Base-by-base conservation (phyloP, 208 protist species). In the Naegleria lovaniensis region DNA sequence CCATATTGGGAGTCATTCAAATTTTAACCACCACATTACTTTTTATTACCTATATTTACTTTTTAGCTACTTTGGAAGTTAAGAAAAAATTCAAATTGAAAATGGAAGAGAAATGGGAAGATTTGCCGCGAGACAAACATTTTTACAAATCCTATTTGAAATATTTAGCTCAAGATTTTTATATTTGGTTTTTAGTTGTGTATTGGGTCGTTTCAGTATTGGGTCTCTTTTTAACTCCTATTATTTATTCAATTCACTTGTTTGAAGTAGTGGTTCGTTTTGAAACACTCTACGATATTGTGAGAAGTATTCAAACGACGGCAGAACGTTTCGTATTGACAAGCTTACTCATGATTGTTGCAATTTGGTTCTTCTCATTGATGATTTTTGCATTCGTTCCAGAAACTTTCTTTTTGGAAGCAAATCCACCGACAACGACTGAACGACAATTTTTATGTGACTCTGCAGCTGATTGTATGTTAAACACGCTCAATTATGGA, bases 261-360 rank as follows among this genome's bases (percentile, higher is more conserved):
- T 79, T 79, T 79, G 67, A 79, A 79, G 29, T 79, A 36, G 67
- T 79, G 9, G 67, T 79, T 29, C 67, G 67, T 79, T 79, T 79
- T 79, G 67, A 79, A 9, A 79, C 67, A 36, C 29, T 79, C 0
- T 79, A 79, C n/a, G 67, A 79, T 79, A 36, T 79, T 79, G 67
- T 36, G 16, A 19, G 19, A 11, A 79, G 67, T 79, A 79, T 79
- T 36, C 16, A 79, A 79, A 79, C 29, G 0, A 79, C 29, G 1
- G 67, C 67, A 36, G 29, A 79, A 79, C 67, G 67, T 79, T 79
- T 79, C 25, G 29, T 79, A 36, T 36, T 79, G 25, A 79, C 67
- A 79, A 79, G 67, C 9, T 36, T 79, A n/a, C 67, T 79, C 29
- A 79, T 79, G 67, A 79, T 79, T 79, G 67, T 79, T 25, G 29